A percentile compares a stretch with the other conserved stretches of the same genome.
Conservation (phyloP, 345 rosid species). For the Cardamine chenopodiifolia region DNA sequence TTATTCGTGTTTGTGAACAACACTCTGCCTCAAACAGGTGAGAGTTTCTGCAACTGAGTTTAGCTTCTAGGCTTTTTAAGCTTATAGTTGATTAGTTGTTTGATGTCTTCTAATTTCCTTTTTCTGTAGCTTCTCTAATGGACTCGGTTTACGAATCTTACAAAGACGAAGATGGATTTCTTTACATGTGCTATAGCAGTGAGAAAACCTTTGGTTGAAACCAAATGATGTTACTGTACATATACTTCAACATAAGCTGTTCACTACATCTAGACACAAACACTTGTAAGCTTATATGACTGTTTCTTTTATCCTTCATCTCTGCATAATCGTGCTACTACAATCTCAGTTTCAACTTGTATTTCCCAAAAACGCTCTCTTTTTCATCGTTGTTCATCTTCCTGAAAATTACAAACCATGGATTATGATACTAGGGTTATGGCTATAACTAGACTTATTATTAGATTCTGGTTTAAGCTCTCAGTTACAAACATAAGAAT, state of each 20-base stretch:
- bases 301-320: not conserved
- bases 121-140: constrained; percentile 65
- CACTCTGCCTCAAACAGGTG: constrained; percentile 82
- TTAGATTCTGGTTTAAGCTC: not conserved
- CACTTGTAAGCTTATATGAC: constrained; percentile 29
- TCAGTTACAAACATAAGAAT: not conserved
- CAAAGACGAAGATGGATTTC: constrained; percentile 89
- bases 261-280: constrained; percentile 9
- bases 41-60: constrained; percentile 8
- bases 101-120: not conserved
- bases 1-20: constrained; percentile 80
- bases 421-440: not conserved
- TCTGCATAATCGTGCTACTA: constrained; percentile 10
- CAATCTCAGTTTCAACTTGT: constrained; percentile 3
- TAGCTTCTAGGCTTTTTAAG: not conserved
- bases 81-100: not conserved
- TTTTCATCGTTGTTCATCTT: not conserved
- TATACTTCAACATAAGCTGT: constrained; percentile 12
- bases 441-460: not conserved
- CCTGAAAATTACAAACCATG: not conserved
- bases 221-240: constrained; percentile 8
- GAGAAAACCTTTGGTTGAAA: constrained; percentile 40
- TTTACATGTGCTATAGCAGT: constrained; percentile 54
- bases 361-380: not conserved
- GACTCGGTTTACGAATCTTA: constrained; percentile 64